phyloP scores from a whole-genome alignment of 2,329 filamentous ascomycete genomes.

The Chaetomium sp. region DNA sequence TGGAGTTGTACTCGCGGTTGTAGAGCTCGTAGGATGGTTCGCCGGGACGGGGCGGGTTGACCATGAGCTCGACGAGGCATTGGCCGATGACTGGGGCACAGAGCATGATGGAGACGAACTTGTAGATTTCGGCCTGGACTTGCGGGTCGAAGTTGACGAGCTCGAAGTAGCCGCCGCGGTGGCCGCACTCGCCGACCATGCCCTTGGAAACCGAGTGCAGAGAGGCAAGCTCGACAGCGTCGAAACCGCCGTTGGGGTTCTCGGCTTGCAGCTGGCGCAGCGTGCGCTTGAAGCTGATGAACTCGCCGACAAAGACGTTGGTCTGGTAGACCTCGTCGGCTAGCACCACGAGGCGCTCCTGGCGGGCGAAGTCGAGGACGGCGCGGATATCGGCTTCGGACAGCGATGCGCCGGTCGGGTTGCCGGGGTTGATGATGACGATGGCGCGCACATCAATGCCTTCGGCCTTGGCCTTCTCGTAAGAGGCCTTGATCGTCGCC shows the following conservation, averaged over 20 bases:
- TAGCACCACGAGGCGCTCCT: constrained; percentile 81
- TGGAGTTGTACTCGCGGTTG: constrained; percentile 74
- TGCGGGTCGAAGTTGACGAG: constrained; percentile 79
- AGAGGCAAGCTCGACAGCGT: constrained; percentile 80
- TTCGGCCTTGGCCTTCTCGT: constrained; percentile 66
- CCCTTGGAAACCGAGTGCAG: constrained; percentile 95
- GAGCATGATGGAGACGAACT: constrained; percentile 95
- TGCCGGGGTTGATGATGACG: constrained; percentile 96
- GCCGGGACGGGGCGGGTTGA: constrained; percentile 82
- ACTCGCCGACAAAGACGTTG: constrained; percentile 91
- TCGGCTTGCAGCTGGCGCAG: constrained; percentile 75
- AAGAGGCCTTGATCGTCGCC: constrained; percentile 64
- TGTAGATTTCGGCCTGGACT: constrained; percentile 93
- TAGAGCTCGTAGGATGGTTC: constrained; percentile 82
- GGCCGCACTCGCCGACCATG: constrained; percentile 97
- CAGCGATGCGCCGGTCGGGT: constrained; percentile 88
- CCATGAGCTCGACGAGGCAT: constrained; percentile 95
- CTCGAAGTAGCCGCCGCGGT: constrained; percentile 97
- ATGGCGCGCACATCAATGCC: constrained; percentile 87
- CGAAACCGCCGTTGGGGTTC: constrained; percentile 62
- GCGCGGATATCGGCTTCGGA: constrained; percentile 69
- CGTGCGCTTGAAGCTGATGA: constrained; percentile 90
- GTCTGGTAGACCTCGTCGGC: constrained; percentile 99
- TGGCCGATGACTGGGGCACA: constrained; percentile 94
- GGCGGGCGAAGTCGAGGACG: constrained; percentile 79